These are phyloP conservation scores for Cantharellus cinnabarinus DNA, from an alignment of 768 basidiomycete species.

Conservation along the genomic window DNA sequence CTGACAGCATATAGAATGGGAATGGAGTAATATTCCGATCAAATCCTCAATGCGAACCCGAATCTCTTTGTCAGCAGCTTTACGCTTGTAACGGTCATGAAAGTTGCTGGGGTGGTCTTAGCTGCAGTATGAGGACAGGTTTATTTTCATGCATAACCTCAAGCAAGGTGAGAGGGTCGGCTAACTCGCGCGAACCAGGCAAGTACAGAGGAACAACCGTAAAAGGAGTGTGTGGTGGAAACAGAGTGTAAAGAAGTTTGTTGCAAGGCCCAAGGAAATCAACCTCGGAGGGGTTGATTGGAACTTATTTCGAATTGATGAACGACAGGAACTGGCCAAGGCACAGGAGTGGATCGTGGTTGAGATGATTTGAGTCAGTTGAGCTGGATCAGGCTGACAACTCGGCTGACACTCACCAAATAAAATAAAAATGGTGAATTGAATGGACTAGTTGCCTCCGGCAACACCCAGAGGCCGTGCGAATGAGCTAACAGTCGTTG, in stretches of 20 bases:
- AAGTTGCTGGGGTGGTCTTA: constrained; percentile 7
- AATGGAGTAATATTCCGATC: too few relatives aligned
- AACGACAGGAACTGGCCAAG: not conserved
- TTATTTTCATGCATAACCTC: constrained; percentile 13
- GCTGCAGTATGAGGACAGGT: constrained; percentile 18
- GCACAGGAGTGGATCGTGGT: not conserved
- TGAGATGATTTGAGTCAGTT: too few relatives aligned
- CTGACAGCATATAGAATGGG: not conserved
- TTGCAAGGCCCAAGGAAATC: constrained; percentile 16
- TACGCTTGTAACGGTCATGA: not conserved
- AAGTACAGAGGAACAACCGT: constrained; percentile 12
- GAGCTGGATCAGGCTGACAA: too few relatives aligned
- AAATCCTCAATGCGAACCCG: not conserved
- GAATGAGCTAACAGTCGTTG: too few relatives aligned
- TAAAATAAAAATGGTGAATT: too few relatives aligned
- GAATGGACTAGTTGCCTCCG: too few relatives aligned
- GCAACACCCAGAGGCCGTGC: too few relatives aligned
- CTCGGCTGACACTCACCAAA: too few relatives aligned
- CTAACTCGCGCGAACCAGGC: constrained; percentile 10
- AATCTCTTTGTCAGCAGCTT: not conserved
- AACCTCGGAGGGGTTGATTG: constrained; percentile 1
- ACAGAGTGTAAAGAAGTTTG: constrained; percentile 20
- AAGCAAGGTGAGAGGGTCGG: constrained; percentile 8
- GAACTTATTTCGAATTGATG: constrained; percentile 1
- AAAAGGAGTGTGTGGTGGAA: constrained; percentile 12